A percentile compares a stretch with the other conserved stretches of the same genome.
Evolutionary conservation across 2,329 filamentous ascomycete genomes (phyloP).

Genomic region (Penicillium rolfsii): DNA sequence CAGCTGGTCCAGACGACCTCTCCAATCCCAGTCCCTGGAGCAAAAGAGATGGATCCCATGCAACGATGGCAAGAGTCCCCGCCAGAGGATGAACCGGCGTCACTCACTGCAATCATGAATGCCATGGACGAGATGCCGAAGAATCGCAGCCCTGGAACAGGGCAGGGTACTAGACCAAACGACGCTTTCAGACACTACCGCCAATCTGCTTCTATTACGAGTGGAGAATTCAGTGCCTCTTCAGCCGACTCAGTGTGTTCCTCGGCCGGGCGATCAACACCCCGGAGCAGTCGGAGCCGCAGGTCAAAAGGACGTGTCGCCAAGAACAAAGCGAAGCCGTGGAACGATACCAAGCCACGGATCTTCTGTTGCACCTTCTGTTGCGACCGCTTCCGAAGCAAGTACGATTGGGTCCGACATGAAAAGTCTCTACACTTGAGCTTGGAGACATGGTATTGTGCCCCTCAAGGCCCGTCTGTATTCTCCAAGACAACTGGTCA

Average conservation of each 20-base stretch:
- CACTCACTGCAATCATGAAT: slow-evolving; percentile 44
- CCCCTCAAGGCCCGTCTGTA: slow-evolving; percentile 8
- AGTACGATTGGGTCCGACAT: slow-evolving; percentile 19
- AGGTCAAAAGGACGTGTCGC: neutral
- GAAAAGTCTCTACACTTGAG: slow-evolving; percentile 17
- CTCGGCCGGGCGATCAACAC: slow-evolving; percentile 24
- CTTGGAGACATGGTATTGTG: slow-evolving; percentile 19
- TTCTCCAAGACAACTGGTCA: slow-evolving; percentile 2
- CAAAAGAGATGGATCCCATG: slow-evolving; percentile 37
- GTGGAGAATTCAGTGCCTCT: slow-evolving; percentile 17
- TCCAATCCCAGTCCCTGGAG: slow-evolving; percentile 1
- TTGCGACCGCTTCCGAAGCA: slow-evolving; percentile 16
- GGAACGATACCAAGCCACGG: slow-evolving; percentile 3
- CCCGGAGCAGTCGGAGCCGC: slow-evolving; percentile 11
- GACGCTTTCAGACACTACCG: slow-evolving; percentile 11
- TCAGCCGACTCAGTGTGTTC: slow-evolving; percentile 17
- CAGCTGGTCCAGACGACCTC: neutral
- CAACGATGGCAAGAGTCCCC: slow-evolving; percentile 52
- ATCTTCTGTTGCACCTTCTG: slow-evolving; percentile 21
- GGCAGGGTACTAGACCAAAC: neutral
- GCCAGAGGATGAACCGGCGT: slow-evolving; percentile 51
- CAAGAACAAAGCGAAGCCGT: slow-evolving; percentile 5
- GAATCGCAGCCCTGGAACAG: neutral
- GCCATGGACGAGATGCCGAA: slow-evolving; percentile 32
- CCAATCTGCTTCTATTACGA: slow-evolving; percentile 9